Evolutionary conservation across 2,329 filamentous ascomycete species (phyloP), one percentile per base, ranked within the genome.

Genomic region (Cercospora nicotianae): DNA sequence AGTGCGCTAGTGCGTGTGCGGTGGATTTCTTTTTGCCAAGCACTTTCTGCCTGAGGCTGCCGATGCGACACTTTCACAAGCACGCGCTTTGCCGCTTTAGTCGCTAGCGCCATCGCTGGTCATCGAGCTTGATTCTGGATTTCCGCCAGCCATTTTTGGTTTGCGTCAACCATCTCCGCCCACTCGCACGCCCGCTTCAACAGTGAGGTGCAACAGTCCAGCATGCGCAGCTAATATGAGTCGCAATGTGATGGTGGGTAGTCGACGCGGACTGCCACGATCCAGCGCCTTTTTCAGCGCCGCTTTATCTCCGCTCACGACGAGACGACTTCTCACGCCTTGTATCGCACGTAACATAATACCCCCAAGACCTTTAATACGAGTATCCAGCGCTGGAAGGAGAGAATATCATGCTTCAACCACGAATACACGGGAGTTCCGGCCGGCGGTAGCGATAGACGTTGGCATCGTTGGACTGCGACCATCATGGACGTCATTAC

Each of bases 161-260:
- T 23, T 51, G 53, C 55, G 23, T 60, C 63, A 63, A 57, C 67
- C 63, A 68, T 64, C 62, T 66, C 18, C 42, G 60, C 36, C 61
- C 8, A 36, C 33, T 31, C 39, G 30, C 33, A 33, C 60, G 45
- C 45, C 63, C 60, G 61, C 68, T 68, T 65, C 65, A 68, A 70
- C 61, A 68, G 67, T 67, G 66, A 42, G 65, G 16, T 65, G 16
- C 51, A 30, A 18, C 53, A 58, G 26, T 63, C 33, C 67, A 71
- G 64, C 42, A 71, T 72, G 70, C 66, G 64, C 63, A 66, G 64
- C 63, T 67, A 73, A 72, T 45, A 83, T 83, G 82, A 81, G 78
- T 75, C 75, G 81, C 75, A 79, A 81, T 83, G 72, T 65, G 39
- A 66, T 71, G 64, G 66, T 69, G 45, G 60, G 66, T 26, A 70